A percentile compares a stretch with the other conserved stretches of the same genome.
Conservation (phyloP, 1,284 basidiomycete genomes). For the Cystobasidium pallidum region DNA sequence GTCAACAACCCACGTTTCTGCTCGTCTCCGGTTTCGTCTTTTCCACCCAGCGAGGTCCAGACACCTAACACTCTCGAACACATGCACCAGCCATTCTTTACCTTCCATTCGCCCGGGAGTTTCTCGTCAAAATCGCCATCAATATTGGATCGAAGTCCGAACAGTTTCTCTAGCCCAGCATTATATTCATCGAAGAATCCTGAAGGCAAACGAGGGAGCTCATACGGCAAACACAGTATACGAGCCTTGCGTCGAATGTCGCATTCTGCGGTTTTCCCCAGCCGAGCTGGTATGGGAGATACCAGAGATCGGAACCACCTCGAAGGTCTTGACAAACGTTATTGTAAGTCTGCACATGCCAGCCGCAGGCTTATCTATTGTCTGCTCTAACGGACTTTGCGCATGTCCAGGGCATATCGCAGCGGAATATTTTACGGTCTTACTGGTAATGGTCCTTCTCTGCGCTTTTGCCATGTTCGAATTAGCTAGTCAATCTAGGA, state of each 20-base stretch:
- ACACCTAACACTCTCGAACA: slow-evolving; percentile 16
- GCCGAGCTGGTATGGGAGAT: not conserved
- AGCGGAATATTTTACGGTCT: slow-evolving; percentile 13
- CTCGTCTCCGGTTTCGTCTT: slow-evolving; percentile 13
- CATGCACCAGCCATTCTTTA: slow-evolving; percentile 33
- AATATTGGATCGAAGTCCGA: not conserved
- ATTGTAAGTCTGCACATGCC: slow-evolving; percentile 10
- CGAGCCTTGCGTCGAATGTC: slow-evolving; percentile 20
- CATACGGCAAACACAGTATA: slow-evolving; percentile 20
- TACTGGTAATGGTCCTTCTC: slow-evolving; percentile 27
- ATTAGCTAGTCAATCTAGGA: slow-evolving; percentile 1
- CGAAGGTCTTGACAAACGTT: slow-evolving; percentile 21
- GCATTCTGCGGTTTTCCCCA: slow-evolving; percentile 28
- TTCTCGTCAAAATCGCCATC: slow-evolving; percentile 24
- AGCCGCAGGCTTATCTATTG: too few species aligned
- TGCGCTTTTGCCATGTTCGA: slow-evolving; percentile 36
- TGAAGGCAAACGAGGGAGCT: not conserved
- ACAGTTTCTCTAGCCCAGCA: not conserved
- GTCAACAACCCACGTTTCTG: not conserved
- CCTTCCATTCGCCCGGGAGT: not conserved
- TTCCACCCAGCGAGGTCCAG: slow-evolving; percentile 17
- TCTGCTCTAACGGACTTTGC: not conserved
- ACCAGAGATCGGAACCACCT: not conserved
- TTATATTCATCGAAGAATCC: not conserved
- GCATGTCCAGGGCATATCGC: slow-evolving; percentile 23